These are phyloP conservation scores for Claviceps pazoutovae DNA, from an alignment of 2,329 filamentous ascomycete species.

Conservation along the genomic window DNA sequence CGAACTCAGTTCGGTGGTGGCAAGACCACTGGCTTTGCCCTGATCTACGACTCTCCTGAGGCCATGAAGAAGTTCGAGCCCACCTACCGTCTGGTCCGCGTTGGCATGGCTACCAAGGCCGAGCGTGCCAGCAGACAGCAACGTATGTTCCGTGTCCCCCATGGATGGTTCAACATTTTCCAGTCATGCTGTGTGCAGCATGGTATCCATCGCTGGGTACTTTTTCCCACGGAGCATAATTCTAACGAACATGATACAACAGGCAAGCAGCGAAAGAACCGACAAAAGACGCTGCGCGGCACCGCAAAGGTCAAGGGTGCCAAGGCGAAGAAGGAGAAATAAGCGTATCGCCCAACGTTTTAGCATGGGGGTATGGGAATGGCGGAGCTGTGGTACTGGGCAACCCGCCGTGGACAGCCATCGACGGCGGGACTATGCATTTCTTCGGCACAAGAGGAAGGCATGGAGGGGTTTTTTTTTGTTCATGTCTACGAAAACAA, in stretches of 20 bases:
- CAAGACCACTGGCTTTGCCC: slow-evolving; percentile 98
- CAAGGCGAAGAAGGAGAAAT: slow-evolving; percentile 89
- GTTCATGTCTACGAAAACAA: slow-evolving; percentile 13
- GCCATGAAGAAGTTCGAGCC: slow-evolving; percentile 99
- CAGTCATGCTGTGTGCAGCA: too few species aligned
- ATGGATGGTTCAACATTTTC: too few species aligned
- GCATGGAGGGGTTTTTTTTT: slow-evolving; percentile 5
- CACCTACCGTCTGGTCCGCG: slow-evolving; percentile 88
- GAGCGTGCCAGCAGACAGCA: slow-evolving; percentile 98
- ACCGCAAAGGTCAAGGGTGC: slow-evolving; percentile 97
- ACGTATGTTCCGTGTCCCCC: slow-evolving; percentile 52
- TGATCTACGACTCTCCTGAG: slow-evolving; percentile 96
- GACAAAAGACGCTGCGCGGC: slow-evolving; percentile 94
- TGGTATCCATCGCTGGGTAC: too few species aligned
- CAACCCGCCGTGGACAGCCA: slow-evolving; percentile 11
- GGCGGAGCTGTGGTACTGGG: slow-evolving; percentile 15
- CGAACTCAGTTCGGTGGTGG: slow-evolving; percentile 98
- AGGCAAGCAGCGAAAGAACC: slow-evolving; percentile 99
- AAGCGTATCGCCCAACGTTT: slow-evolving; percentile 31
- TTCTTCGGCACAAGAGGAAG: slow-evolving; percentile 6
- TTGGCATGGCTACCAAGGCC: slow-evolving; percentile 84
- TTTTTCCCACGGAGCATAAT: too few species aligned
- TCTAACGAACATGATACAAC: slow-evolving; percentile 20
- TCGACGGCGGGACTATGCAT: slow-evolving; percentile 12
- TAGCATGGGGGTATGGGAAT: slow-evolving; percentile 18